Evolutionary conservation across 2,329 filamentous ascomycete genomes (phyloP).

Genomic region (Penicillium vulpinum): DNA sequence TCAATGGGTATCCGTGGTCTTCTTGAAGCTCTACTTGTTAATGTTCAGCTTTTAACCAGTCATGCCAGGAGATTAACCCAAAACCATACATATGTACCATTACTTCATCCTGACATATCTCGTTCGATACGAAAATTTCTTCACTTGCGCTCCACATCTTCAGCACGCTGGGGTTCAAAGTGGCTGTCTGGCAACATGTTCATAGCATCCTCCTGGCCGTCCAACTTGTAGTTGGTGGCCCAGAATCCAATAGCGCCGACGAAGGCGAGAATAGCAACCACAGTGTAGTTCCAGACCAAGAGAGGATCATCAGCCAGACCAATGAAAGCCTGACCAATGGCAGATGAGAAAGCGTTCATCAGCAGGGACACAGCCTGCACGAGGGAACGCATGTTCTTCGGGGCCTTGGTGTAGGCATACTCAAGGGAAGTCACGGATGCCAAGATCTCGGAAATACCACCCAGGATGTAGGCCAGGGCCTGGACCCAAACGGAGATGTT

Average conservation of each 20-base stretch:
- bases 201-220: conserved; percentile 66
- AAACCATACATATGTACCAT: neutral
- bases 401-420: conserved; percentile 76
- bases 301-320: conserved; percentile 64
- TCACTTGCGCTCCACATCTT: conserved; percentile 18
- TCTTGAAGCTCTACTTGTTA: neutral
- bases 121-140: neutral
- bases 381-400: conserved; percentile 77
- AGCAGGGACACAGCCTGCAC: conserved; percentile 69
- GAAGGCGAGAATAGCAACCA: conserved; percentile 62
- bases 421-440: conserved; percentile 65
- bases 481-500: conserved; percentile 66
- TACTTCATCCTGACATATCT: neutral
- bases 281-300: conserved; percentile 70
- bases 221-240: conserved; percentile 65
- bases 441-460: conserved; percentile 60
- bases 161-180: neutral
- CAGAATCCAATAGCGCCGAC: conserved; percentile 67
- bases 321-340: conserved; percentile 68
- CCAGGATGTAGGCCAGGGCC: conserved; percentile 51
- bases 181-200: conserved; percentile 49
- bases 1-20: neutral
- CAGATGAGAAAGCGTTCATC: conserved; percentile 68
- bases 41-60: neutral
- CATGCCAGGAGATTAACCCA: neutral